Evolutionary conservation across 345 rosid species (phyloP).

Genomic region (Euphorbia pulcherrima): DNA sequence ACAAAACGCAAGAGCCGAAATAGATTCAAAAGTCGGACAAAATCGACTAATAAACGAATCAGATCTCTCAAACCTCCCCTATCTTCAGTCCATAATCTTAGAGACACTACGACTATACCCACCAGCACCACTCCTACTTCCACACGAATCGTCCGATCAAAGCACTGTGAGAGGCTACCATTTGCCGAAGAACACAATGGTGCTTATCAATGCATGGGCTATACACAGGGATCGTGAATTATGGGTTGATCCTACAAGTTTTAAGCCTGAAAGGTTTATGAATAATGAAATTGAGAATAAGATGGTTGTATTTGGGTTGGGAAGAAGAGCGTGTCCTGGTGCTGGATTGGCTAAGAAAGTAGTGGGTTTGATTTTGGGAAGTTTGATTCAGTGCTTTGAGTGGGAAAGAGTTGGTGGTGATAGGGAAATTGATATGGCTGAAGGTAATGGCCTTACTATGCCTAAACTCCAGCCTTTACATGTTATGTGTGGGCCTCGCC

Average conservation of each 20-base stretch:
- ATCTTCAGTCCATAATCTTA: not conserved
- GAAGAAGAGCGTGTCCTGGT: slow-evolving; percentile 15
- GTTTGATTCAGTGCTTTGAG: slow-evolving; percentile 18
- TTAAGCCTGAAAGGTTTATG: not conserved
- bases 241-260: not conserved
- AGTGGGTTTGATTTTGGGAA: slow-evolving; percentile 16
- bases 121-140: not conserved
- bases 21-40: not conserved
- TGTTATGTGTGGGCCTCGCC: slow-evolving; percentile 2
- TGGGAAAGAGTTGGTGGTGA: slow-evolving; percentile 4
- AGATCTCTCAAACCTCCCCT: not conserved
- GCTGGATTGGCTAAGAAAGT: slow-evolving; percentile 3
- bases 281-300: not conserved
- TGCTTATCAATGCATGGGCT: slow-evolving; percentile 3
- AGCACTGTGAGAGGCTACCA: not conserved
- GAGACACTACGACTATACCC: not conserved
- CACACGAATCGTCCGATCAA: not conserved
- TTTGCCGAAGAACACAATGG: not conserved
- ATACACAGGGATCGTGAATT: not conserved
- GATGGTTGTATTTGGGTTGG: slow-evolving; percentile 12
- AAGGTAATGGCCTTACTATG: slow-evolving; percentile 4
- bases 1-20: not conserved
- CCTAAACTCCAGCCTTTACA: slow-evolving; percentile 5
- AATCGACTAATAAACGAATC: not conserved
- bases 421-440: not conserved